These are phyloP conservation scores for Rhizopus microsporus DNA, from an alignment of 371 early-diverging fungal genomes.

Conservation along the genomic window DNA sequence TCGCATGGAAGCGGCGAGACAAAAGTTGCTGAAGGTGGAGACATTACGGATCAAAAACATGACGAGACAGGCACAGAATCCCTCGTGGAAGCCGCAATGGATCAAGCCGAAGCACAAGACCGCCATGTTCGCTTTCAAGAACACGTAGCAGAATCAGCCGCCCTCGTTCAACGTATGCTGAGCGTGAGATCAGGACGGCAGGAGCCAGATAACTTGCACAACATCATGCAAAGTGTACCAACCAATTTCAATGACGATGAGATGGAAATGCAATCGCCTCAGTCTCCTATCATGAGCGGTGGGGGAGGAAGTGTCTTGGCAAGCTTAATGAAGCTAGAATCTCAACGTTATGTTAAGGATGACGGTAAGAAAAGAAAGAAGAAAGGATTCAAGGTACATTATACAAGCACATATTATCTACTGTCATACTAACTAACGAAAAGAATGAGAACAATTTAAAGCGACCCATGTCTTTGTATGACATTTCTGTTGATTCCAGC, in stretches of 20 bases:
- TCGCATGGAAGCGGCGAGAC: neutral
- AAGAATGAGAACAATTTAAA: slow-evolving; percentile 4
- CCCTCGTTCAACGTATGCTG: slow-evolving; percentile 46
- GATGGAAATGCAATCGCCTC: slow-evolving; percentile 3
- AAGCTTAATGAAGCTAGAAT: slow-evolving; percentile 46
- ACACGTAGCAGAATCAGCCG: slow-evolving; percentile 48
- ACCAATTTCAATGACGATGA: slow-evolving; percentile 7
- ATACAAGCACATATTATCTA: neutral
- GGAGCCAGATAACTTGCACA: slow-evolving; percentile 6
- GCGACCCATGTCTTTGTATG: slow-evolving; percentile 5
- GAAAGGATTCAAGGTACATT: slow-evolving; percentile 9
- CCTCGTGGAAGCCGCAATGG: slow-evolving; percentile 45
- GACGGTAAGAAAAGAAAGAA: slow-evolving; percentile 11
- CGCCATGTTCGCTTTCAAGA: slow-evolving; percentile 51
- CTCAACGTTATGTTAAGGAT: slow-evolving; percentile 17
- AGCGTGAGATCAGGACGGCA: slow-evolving; percentile 14
- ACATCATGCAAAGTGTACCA: slow-evolving; percentile 6
- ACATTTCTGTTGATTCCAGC: slow-evolving; percentile 14
- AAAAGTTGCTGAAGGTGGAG: neutral
- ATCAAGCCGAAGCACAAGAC: slow-evolving; percentile 42
- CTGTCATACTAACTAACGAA: neutral
- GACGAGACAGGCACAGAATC: slow-evolving; percentile 21
- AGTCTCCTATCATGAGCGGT: neutral
- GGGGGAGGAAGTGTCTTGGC: slow-evolving; percentile 42
- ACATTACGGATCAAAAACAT: neutral